Percentiles rank a stretch among this genome's conserved stretches.
Conservation (phyloP, 2,329 filamentous ascomycete species). For the Botrytis galanthina region DNA sequence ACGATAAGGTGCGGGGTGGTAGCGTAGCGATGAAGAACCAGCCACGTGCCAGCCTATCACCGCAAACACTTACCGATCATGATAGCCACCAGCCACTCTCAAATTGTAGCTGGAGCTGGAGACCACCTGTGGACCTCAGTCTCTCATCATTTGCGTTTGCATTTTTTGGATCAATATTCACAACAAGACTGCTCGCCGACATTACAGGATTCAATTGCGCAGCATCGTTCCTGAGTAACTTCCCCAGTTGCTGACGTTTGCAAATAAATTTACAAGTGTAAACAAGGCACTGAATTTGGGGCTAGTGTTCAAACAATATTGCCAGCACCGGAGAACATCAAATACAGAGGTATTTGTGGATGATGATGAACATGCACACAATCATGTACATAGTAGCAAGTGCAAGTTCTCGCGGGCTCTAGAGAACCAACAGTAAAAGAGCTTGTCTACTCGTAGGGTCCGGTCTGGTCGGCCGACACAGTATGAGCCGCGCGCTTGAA, state of each 20-base stretch:
- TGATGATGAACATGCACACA: background rate
- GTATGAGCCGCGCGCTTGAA: background rate
- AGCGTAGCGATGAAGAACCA: background rate
- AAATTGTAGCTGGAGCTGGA: no score
- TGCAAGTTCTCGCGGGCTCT: background rate
- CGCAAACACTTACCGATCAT: background rate
- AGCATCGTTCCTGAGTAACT: background rate
- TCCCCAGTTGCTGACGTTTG: background rate
- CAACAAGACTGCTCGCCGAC: background rate
- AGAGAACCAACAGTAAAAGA: background rate
- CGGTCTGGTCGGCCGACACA: background rate
- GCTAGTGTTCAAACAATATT: background rate
- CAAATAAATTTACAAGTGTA: background rate
- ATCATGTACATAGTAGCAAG: background rate
- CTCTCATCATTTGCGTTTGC: background rate
- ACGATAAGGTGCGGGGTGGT: constrained; percentile 9
- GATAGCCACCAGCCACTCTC: background rate
- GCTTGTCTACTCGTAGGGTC: background rate
- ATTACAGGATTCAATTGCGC: background rate
- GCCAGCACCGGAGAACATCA: background rate
- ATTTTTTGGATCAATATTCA: background rate
- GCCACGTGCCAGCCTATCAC: background rate
- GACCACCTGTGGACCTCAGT: no score
- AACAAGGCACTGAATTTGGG: background rate
- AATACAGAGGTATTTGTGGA: background rate